Evolutionary conservation across 768 basidiomycete species (phyloP), one percentile per base, ranked within the genome.

Genomic region (Macrolepiota dolichaula): DNA sequence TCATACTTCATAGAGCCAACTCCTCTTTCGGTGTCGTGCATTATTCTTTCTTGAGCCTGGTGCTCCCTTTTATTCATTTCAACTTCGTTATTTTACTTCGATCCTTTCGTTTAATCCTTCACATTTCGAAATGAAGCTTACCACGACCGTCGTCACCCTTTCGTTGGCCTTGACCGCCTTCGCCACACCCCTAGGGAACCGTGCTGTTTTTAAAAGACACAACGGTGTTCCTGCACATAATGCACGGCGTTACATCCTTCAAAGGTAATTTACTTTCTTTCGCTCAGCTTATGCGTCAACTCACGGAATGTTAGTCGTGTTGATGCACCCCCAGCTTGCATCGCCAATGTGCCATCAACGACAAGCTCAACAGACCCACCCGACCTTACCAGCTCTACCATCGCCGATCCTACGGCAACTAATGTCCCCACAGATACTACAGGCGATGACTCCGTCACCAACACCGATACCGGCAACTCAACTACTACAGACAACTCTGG

Each of bases 161-260:
- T 72, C 70, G 38, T 63, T 71, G 24, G 66, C 68, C 44, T 64
- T 75, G 59, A 66, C 72, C 17, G 68, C 66, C 17, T 51, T 69
- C n/a, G 70, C 74, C 13, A 66, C 72, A 61, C 74, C 76, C 29
- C 64, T 75, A 32, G 74, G 73, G 36, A 65, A 73, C 63, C 76
- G 74, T 65, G 70, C 69, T 12, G 65, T 73, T 42, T 70, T 74
- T 68, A 67, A 68, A 55, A 73, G 68, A 60, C 69, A 73, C 65
- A 68, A 65, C 49, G 72, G 72, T 17, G 63, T 65, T 55, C 66
- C 72, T 53, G 64, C 71, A 24, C 50, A 50, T 13, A 58, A 58
- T 51, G 60, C 69, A 51, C 71, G 73, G 52, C 70, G 76, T 59
- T 66, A 65, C 66, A 49, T 77, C 63, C 67, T 77, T 42, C 65